Conservation (phyloP, 169 alveolate species). For the Plasmodium sp. region DNA sequence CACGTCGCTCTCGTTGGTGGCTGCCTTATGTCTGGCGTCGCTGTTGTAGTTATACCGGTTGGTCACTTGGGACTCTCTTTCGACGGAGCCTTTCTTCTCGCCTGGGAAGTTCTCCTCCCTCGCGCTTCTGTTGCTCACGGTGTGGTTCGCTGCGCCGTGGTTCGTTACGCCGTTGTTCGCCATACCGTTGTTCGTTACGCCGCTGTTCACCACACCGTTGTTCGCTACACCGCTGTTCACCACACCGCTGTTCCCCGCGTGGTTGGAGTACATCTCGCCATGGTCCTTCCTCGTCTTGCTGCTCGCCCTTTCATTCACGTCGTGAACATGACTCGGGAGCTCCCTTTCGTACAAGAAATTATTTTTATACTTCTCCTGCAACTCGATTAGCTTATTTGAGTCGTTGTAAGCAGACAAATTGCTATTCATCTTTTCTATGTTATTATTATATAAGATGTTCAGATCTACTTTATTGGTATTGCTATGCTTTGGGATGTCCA, state of each 20-base stretch:
- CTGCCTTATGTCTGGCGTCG: constrained; percentile 7
- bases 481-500: constrained; percentile 13
- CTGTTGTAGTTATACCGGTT: constrained; percentile 20
- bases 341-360: constrained; percentile 47
- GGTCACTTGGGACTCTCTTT: constrained; percentile 1
- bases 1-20: constrained; percentile 2
- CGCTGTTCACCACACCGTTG: too few relatives aligned
- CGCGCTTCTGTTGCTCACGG: background rate
- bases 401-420: constrained; percentile 48
- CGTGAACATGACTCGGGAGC: constrained; percentile 7
- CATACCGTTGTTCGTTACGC: too few relatives aligned
- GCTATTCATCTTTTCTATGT: constrained; percentile 29
- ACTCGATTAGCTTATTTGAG: constrained; percentile 27
- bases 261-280: background rate
- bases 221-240: too few relatives aligned
- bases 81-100: constrained; percentile 29
- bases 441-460: constrained; percentile 39
- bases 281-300: constrained; percentile 11
- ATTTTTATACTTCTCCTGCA: constrained; percentile 62
- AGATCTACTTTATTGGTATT: constrained; percentile 40
- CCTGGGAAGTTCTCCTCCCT: background rate
- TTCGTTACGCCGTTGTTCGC: background rate
- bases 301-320: background rate
- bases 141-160: background rate
- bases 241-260: background rate